Evolutionary conservation across 164 flowering plant species (phyloP).

Genomic region (Chimonanthus praecox): DNA sequence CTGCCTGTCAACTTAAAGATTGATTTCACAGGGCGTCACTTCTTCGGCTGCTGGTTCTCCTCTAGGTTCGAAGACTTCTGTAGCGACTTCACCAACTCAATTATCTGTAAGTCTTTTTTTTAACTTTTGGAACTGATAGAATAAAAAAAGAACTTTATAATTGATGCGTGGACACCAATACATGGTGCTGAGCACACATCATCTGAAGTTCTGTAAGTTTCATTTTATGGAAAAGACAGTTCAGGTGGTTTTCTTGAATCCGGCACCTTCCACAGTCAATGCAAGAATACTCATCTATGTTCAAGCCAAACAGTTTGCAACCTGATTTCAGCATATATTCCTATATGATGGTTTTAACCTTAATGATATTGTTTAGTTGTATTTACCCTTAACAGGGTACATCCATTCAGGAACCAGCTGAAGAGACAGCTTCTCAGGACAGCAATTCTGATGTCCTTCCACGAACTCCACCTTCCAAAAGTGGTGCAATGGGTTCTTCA

Average conservation of each 20-base stretch:
- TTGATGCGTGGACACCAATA: no score
- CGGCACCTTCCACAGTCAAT: not conserved
- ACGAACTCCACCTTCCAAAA: slow-evolving; percentile 75
- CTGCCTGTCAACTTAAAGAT: no score
- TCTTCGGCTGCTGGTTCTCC: no score
- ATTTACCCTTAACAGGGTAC: slow-evolving; percentile 28
- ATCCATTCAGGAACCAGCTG: slow-evolving; percentile 51
- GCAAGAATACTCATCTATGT: not conserved
- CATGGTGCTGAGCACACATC: not conserved
- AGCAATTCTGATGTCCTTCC: slow-evolving; percentile 50
- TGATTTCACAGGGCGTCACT: no score
- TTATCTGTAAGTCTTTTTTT: slow-evolving; percentile 39
- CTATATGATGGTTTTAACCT: not conserved
- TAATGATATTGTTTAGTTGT: not conserved
- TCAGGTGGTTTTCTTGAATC: not conserved
- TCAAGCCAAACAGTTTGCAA: not conserved
- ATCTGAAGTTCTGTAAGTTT: not conserved
- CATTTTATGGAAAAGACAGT: no score
- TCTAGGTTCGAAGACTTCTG: no score
- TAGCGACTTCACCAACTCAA: slow-evolving; percentile 47
- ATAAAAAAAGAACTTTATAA: not conserved
- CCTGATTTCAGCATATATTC: not conserved
- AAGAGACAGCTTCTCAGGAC: slow-evolving; percentile 68
- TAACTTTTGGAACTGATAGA: not conserved
- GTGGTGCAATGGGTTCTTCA: slow-evolving; percentile 34